Conservation (phyloP, 805 yeast genomes). For the Lipomyces orientalis region DNA sequence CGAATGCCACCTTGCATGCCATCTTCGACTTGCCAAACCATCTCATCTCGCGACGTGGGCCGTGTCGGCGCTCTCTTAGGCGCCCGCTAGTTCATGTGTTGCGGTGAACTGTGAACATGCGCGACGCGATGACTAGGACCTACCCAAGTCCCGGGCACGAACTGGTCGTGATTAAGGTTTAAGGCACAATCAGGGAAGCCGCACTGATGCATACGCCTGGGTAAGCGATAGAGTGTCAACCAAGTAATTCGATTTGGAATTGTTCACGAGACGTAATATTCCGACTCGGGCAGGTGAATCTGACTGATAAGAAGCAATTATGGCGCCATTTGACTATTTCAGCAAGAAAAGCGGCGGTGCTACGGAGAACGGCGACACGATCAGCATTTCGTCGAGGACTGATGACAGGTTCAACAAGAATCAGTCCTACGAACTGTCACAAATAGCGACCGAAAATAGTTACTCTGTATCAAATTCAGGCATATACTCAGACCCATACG, state of each 20-base stretch:
- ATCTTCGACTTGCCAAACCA: too few relatives aligned
- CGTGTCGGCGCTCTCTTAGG: too few relatives aligned
- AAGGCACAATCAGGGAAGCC: too few relatives aligned
- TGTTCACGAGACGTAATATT: neutral
- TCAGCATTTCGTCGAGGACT: neutral
- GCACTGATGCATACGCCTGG: too few relatives aligned
- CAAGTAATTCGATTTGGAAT: neutral
- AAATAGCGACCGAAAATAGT: conserved; percentile 15
- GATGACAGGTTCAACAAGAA: conserved; percentile 11
- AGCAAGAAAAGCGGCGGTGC: neutral
- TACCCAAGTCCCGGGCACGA: too few relatives aligned
- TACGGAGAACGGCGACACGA: neutral
- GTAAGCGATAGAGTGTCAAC: neutral
- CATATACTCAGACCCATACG: conserved; percentile 30
- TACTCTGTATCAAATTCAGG: conserved; percentile 19
- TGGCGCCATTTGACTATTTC: neutral
- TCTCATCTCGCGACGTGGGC: too few relatives aligned
- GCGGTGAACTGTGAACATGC: too few relatives aligned
- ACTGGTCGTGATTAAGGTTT: too few relatives aligned
- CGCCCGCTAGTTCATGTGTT: too few relatives aligned
- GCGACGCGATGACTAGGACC: too few relatives aligned
- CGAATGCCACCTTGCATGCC: too few relatives aligned
- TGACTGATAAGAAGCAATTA: neutral
- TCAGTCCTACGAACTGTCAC: conserved; percentile 24
- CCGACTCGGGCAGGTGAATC: neutral